Conservation (phyloP, 2,329 filamentous ascomycete species). For the Stagonosporopsis cucurbitacearum region DNA sequence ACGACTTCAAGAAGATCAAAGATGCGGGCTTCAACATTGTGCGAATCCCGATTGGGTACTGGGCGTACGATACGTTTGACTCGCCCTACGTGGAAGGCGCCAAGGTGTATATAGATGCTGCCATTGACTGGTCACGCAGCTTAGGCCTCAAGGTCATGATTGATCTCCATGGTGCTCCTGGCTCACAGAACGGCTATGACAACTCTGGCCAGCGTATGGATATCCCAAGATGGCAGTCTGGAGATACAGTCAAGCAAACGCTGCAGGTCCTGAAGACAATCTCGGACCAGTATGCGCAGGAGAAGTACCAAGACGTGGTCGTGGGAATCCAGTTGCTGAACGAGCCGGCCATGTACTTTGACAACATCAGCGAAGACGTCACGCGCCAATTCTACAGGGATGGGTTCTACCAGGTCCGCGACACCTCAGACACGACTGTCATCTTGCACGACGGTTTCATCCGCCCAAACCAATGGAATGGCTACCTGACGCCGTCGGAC, state of each 20-base stretch:
- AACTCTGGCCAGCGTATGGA: slow-evolving; percentile 62
- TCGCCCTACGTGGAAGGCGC: slow-evolving; percentile 61
- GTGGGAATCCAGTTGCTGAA: slow-evolving; percentile 64
- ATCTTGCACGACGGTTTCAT: slow-evolving; percentile 66
- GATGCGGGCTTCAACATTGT: slow-evolving; percentile 65
- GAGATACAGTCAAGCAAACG: slow-evolving; percentile 58
- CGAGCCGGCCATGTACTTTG: slow-evolving; percentile 57
- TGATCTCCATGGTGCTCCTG: slow-evolving; percentile 64
- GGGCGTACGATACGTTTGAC: slow-evolving; percentile 61
- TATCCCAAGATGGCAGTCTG: slow-evolving; percentile 55
- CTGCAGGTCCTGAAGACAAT: slow-evolving; percentile 64
- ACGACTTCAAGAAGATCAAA: slow-evolving; percentile 64
- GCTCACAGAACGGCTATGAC: slow-evolving; percentile 67
- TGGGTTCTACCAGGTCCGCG: slow-evolving; percentile 57
- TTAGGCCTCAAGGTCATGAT: slow-evolving; percentile 64
- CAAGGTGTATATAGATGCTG: slow-evolving; percentile 61
- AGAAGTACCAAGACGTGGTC: slow-evolving; percentile 64
- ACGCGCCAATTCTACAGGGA: slow-evolving; percentile 64
- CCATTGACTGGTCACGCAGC: slow-evolving; percentile 63
- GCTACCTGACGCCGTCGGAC: slow-evolving; percentile 61
- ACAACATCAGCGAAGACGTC: slow-evolving; percentile 53
- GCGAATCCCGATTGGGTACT: slow-evolving; percentile 65
- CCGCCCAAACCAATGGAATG: slow-evolving; percentile 64
- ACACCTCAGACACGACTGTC: slow-evolving; percentile 57
- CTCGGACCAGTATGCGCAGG: slow-evolving; percentile 62